Conservation (phyloP, 805 yeast genomes). For the Candida maris region DNA sequence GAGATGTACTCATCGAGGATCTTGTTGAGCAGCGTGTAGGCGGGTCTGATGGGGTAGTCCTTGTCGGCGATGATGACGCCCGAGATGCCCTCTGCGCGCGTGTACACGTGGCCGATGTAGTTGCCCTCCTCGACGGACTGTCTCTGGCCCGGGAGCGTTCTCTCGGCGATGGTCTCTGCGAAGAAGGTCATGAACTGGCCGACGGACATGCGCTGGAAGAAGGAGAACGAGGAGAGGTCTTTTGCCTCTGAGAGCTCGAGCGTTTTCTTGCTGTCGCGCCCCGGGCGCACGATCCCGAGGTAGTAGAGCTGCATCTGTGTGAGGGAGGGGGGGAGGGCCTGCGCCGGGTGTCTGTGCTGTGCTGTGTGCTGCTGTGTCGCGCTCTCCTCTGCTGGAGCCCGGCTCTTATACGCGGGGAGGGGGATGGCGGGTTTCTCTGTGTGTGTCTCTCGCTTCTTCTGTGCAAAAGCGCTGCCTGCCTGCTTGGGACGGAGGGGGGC, state of each 20-base stretch:
- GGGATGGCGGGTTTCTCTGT: no score
- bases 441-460: no score
- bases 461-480: no score
- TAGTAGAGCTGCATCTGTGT: slow-evolving; percentile 96
- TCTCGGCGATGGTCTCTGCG: slow-evolving; percentile 81
- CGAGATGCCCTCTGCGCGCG: slow-evolving; percentile 84
- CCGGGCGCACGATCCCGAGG: slow-evolving; percentile 76
- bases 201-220: slow-evolving; percentile 73
- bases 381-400: no score
- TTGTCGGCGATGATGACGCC: slow-evolving; percentile 91
- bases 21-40: slow-evolving; percentile 88
- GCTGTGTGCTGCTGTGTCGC: not conserved
- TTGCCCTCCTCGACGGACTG: slow-evolving; percentile 90
- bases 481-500: no score
- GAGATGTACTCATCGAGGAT: slow-evolving; percentile 85
- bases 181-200: slow-evolving; percentile 94
- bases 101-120: slow-evolving; percentile 89
- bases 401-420: no score
- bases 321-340: not conserved
- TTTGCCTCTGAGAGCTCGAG: slow-evolving; percentile 75
- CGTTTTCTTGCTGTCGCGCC: slow-evolving; percentile 48
- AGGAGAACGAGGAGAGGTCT: slow-evolving; percentile 82
- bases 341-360: no score
- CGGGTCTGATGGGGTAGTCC: slow-evolving; percentile 96
- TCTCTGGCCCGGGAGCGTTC: slow-evolving; percentile 87